These are phyloP conservation scores for Opeltia flavorubescens DNA, from an alignment of 495 filamentous ascomycete genomes.

Conservation along the genomic window DNA sequence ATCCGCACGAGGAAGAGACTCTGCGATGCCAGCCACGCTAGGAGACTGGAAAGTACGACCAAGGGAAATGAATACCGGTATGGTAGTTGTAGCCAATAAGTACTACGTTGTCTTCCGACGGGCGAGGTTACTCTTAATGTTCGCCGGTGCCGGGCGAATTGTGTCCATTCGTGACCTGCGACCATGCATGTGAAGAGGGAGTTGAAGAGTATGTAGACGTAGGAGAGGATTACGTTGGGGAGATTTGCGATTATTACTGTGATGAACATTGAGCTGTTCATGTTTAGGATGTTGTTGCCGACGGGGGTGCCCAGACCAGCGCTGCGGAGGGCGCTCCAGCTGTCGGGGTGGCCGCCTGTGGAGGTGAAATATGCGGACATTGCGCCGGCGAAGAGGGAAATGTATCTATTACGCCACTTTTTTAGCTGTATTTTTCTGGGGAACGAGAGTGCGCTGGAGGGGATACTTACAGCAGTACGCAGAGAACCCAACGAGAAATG, in stretches of 20 bases:
- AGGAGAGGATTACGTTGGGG: conserved; percentile 29
- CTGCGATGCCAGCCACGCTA: conserved; percentile 18
- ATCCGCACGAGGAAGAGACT: conserved; percentile 16
- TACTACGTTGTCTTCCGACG: conserved; percentile 19
- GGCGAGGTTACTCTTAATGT: conserved; percentile 2
- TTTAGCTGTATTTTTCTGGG: neutral
- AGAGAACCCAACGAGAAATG: neutral
- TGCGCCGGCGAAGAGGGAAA: neutral
- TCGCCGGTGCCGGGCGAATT: conserved; percentile 10
- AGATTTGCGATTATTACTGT: conserved; percentile 24
- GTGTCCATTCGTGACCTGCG: conserved; percentile 18
- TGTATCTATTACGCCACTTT: neutral
- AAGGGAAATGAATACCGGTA: conserved; percentile 23
- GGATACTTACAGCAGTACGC: neutral
- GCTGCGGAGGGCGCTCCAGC: conserved; percentile 13
- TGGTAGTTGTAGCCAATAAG: conserved; percentile 25
- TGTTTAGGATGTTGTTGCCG: neutral
- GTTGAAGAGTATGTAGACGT: conserved; percentile 30
- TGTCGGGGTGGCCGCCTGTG: conserved; percentile 7
- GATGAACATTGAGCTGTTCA: conserved; percentile 9
- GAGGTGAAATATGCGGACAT: conserved; percentile 1
- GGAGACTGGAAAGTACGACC: conserved; percentile 7
- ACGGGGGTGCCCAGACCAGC: conserved; percentile 12
- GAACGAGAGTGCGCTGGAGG: neutral
- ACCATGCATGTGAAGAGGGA: conserved; percentile 25